Conservation (phyloP, 2,329 filamentous ascomycete species). For the Trichoderma pleuroti region DNA sequence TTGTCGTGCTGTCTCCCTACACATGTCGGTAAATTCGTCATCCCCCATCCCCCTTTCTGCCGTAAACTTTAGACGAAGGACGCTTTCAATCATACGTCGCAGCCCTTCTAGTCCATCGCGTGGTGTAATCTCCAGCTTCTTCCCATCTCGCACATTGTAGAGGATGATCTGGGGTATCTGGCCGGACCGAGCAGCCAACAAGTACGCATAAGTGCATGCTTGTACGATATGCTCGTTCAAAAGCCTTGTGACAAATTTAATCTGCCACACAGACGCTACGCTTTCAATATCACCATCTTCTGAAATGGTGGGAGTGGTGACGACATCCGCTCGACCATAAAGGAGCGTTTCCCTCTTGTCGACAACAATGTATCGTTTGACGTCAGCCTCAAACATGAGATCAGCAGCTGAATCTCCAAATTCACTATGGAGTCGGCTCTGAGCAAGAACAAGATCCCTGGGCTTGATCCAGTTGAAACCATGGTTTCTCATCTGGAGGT, state of each 20-base stretch:
- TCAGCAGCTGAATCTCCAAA: background rate
- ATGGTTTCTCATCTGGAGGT: background rate
- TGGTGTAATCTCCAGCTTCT: background rate
- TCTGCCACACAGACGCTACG: constrained; percentile 27
- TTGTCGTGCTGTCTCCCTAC: background rate
- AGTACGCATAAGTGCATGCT: constrained; percentile 27
- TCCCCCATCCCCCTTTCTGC: background rate
- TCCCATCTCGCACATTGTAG: background rate
- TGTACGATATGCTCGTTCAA: constrained; percentile 28
- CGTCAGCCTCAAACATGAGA: background rate
- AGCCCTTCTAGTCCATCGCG: background rate
- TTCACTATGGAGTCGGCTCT: constrained; percentile 15
- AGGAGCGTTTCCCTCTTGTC: background rate
- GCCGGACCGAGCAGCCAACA: constrained; percentile 10
- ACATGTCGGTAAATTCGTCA: background rate
- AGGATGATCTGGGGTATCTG: background rate
- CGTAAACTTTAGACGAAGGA: background rate
- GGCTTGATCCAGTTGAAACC: constrained; percentile 27
- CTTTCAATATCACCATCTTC: background rate
- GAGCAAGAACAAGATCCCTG: constrained; percentile 22
- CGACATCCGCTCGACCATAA: background rate
- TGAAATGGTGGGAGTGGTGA: background rate
- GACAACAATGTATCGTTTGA: background rate
- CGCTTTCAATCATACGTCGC: background rate
- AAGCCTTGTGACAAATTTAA: constrained; percentile 30